A percentile compares a stretch with the other conserved stretches of the same genome.
These are phyloP conservation scores for Deinandra increscens DNA, from an alignment of 129 eudicot genomes.

Conservation along the genomic window DNA sequence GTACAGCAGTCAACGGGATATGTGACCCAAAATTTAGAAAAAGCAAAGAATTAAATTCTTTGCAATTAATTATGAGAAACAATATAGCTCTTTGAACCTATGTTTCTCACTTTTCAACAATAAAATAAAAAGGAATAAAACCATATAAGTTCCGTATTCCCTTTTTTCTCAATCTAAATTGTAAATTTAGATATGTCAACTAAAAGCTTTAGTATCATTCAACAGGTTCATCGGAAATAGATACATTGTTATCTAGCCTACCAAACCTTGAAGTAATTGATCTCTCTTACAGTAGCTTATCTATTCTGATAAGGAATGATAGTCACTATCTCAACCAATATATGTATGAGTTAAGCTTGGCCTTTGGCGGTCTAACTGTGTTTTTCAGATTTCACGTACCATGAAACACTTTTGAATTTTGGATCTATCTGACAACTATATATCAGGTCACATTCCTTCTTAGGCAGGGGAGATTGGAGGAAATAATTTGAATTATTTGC, in stretches of 20 bases:
- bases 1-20: no score
- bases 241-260: slow-evolving; percentile 17
- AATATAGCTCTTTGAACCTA: no score
- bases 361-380: background rate
- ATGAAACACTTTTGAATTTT: background rate
- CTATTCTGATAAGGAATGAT: background rate
- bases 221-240: background rate
- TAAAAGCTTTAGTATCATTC: no score
- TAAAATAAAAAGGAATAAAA: no score
- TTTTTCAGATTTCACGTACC: slow-evolving; percentile 9
- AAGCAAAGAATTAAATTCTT: no score
- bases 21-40: no score
- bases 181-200: no score
- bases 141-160: no score
- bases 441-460: background rate
- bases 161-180: no score
- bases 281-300: slow-evolving; percentile 14
- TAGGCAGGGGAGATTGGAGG: slow-evolving; percentile 9
- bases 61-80: no score
- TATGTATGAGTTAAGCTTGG: background rate
- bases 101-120: no score
- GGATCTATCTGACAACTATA: slow-evolving; percentile 2
- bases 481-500: background rate
- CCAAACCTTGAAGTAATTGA: background rate
- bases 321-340: background rate